A percentile compares a stretch with the other conserved stretches of the same genome.
phyloP scores from a whole-genome alignment of 352 stramenopile species.

The Elongisporangium prolatum region DNA sequence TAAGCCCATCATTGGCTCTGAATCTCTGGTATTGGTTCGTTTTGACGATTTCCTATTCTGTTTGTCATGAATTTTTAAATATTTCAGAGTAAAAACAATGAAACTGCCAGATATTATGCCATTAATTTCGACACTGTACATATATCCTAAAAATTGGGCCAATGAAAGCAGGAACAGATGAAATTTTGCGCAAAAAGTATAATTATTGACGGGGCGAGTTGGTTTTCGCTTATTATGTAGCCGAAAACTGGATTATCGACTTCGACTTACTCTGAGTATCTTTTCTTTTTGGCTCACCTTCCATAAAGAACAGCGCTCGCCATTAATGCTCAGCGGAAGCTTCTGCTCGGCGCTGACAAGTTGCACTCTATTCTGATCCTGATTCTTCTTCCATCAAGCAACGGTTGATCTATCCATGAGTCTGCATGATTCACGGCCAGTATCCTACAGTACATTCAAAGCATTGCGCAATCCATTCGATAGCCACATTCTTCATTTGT shows the following conservation, averaged over 20 bases:
- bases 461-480: too few species aligned
- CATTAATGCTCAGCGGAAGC: neutral
- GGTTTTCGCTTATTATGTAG: too few species aligned
- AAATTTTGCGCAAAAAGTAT: neutral
- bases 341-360: neutral
- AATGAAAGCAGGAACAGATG: too few species aligned
- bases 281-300: neutral
- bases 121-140: neutral
- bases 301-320: neutral
- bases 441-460: neutral
- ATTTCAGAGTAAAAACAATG: neutral
- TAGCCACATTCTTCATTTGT: too few species aligned
- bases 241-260: neutral
- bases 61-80: too few species aligned
- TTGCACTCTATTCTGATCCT: neutral
- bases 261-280: too few species aligned
- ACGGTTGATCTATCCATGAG: too few species aligned
- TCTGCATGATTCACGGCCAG: neutral
- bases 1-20: neutral
- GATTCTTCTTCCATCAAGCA: neutral
- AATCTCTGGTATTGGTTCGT: neutral
- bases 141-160: too few species aligned
- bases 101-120: neutral
- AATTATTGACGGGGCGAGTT: too few species aligned
- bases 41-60: too few species aligned